Evolutionary conservation across 2,329 filamentous ascomycete species (phyloP), one percentile per base, ranked within the genome.

Genomic region (Exophiala xenobiotica): DNA sequence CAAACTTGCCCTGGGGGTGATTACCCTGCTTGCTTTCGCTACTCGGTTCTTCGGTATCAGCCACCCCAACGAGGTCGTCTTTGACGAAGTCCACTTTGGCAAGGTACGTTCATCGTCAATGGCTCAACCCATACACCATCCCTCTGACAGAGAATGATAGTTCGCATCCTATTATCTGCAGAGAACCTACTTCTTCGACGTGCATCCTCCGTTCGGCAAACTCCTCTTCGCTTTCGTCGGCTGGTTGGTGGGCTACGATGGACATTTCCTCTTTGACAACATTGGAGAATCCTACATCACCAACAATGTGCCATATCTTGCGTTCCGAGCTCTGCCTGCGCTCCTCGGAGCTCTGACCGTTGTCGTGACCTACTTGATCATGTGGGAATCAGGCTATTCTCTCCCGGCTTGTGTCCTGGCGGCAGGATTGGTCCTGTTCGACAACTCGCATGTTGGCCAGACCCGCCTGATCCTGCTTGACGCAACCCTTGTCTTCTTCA

Each of bases 371-470:
- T 99, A 95, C 72, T 75, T 95, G 68, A 99, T 96, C 71, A 99
- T 99, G 93, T 99, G 93, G 93, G 93, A 99, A 74, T 97, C 93
- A 43, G 93, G 91, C 58, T 99, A 99, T 74, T 96, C 90, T 59
- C 78, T 99, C 35, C 93, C 93, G 8, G 93, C 93, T 51, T 95
- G 89, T 68, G 77, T 97, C 49, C 78, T 96, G 51, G 90, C 93
- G 5, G 83, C 93, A 31, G 84, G 88, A 22, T 77, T 99, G 27
- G 79, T 99, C 58, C 85, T 99, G 37, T 88, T 99, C 64, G 93
- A 99, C 75, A 99, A 99, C 66, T 93, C 92, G 51, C 93, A 99
- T 70, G 90, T 99, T 70, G 92, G 90, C 54, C 93, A 99, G 78
- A 96, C 93, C 19, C 84, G 93, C 24, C 76, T 99, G 67, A 99